Percentiles rank a stretch among this genome's conserved stretches.
Conservation (phyloP, 495 filamentous ascomycete species). For the Lasiosphaeris hirsuta region DNA sequence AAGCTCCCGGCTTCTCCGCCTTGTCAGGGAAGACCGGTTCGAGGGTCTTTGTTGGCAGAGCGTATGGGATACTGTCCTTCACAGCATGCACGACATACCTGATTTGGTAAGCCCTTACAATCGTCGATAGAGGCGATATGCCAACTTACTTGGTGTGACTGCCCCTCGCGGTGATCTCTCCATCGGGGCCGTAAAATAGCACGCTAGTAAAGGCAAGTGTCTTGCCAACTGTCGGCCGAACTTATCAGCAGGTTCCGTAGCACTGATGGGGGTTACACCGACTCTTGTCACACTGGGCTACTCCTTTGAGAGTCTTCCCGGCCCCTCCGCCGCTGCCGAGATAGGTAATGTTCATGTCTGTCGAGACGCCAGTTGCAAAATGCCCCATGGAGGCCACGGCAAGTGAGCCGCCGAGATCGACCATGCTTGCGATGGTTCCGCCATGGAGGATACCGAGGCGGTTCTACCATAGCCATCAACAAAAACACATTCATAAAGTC, state of each 20-base stretch:
- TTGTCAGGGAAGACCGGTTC: no score
- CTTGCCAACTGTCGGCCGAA: slow-evolving; percentile 69
- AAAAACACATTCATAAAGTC: neutral
- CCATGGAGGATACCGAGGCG: slow-evolving; percentile 88
- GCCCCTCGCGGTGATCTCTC: slow-evolving; percentile 77
- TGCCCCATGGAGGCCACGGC: slow-evolving; percentile 89
- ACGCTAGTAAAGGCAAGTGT: slow-evolving; percentile 86
- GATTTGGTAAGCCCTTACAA: neutral
- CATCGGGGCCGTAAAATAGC: slow-evolving; percentile 70
- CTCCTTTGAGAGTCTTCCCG: slow-evolving; percentile 70
- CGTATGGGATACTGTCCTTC: slow-evolving; percentile 11
- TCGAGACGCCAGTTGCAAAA: slow-evolving; percentile 86
- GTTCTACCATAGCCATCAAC: slow-evolving; percentile 54
- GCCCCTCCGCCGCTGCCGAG: slow-evolving; percentile 76
- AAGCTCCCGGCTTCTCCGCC: no score
- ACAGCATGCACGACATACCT: slow-evolving; percentile 24
- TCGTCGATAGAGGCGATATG: neutral
- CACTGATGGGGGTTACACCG: slow-evolving; percentile 21
- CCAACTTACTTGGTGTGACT: slow-evolving; percentile 88
- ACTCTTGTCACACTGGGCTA: slow-evolving; percentile 83
- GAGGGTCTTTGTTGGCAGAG: no score
- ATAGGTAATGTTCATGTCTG: slow-evolving; percentile 94
- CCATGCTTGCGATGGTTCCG: slow-evolving; percentile 93
- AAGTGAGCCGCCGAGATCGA: slow-evolving; percentile 88
- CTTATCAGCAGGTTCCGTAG: neutral